Evolutionary conservation across 2,329 filamentous ascomycete species (phyloP).

Genomic region (Eutypella sp.): DNA sequence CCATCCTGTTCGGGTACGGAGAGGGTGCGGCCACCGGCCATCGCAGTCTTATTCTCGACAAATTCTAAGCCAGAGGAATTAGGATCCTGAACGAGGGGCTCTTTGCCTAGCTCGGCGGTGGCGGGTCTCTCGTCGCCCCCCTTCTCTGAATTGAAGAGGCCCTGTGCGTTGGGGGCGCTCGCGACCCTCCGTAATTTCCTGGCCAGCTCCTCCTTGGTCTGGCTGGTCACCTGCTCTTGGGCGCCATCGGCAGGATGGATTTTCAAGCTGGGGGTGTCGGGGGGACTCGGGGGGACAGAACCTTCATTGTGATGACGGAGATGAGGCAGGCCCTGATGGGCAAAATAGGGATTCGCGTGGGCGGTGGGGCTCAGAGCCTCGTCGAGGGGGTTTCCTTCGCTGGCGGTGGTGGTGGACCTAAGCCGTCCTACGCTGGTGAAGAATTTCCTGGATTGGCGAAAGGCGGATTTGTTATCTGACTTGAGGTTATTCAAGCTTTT

Average conservation of each 20-base stretch:
- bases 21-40: conserved; percentile 34
- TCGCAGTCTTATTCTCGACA: conserved; percentile 38
- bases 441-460: conserved; percentile 85
- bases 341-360: conserved; percentile 94
- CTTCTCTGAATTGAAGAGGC: conserved; percentile 66
- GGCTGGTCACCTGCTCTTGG: conserved; percentile 63
- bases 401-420: conserved; percentile 84
- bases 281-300: conserved; percentile 87
- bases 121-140: conserved; percentile 63
- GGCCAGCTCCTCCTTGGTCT: conserved; percentile 89
- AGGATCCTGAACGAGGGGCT: conserved; percentile 61
- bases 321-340: conserved; percentile 89
- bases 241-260: conserved; percentile 62
- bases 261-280: conserved; percentile 79
- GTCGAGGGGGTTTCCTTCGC: conserved; percentile 86
- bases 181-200: conserved; percentile 89
- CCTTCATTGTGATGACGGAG: conserved; percentile 92
- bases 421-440: conserved; percentile 80
- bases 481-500: conserved; percentile 34
- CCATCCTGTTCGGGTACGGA: conserved; percentile 42
- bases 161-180: conserved; percentile 94
- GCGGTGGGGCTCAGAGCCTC: conserved; percentile 88
- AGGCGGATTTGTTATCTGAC: conserved; percentile 60
- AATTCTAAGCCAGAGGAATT: conserved; percentile 43
- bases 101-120: conserved; percentile 82